Percentiles rank a stretch among this genome's conserved stretches.
Conservation (phyloP, 169 alveolate species). For the Plasmodium inui region DNA sequence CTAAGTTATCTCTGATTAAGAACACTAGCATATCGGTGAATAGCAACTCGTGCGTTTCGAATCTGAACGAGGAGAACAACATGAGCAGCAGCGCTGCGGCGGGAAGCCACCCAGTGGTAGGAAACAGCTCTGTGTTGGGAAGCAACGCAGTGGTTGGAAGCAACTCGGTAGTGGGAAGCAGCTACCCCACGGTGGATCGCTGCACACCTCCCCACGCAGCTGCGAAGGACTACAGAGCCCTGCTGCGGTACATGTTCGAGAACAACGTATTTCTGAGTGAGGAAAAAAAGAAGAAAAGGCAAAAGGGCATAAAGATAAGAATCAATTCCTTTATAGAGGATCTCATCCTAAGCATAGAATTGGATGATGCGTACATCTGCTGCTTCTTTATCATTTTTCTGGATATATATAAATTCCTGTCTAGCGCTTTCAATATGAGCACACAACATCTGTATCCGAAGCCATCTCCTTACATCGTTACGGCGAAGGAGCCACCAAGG, state of each 20-base stretch:
- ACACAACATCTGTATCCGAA: constrained; percentile 75
- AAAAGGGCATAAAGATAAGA: constrained; percentile 73
- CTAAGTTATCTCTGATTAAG: neutral
- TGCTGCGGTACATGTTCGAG: constrained; percentile 56
- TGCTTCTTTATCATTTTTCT: constrained; percentile 60
- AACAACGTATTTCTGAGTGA: constrained; percentile 70
- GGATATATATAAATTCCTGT: constrained; percentile 66
- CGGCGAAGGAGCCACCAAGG: constrained; percentile 8
- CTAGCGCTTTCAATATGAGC: constrained; percentile 62
- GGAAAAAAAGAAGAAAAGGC: constrained; percentile 63
- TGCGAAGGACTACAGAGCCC: constrained; percentile 23
- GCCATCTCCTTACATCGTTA: constrained; percentile 75
- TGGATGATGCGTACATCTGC: constrained; percentile 76
- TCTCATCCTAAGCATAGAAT: constrained; percentile 45
- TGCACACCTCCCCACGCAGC: neutral
- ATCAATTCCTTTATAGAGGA: constrained; percentile 74
- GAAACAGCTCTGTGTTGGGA: neutral
- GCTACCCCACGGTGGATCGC: neutral
- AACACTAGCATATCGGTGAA: neutral
- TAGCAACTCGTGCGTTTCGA: neutral
- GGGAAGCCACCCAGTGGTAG: neutral
- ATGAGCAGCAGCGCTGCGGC: neutral
- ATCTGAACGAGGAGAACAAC: neutral
- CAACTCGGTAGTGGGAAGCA: neutral
- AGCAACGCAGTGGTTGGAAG: neutral